These are phyloP conservation scores for Farysia itapuensis DNA, from an alignment of 1,284 basidiomycete species.

Conservation along the genomic window DNA sequence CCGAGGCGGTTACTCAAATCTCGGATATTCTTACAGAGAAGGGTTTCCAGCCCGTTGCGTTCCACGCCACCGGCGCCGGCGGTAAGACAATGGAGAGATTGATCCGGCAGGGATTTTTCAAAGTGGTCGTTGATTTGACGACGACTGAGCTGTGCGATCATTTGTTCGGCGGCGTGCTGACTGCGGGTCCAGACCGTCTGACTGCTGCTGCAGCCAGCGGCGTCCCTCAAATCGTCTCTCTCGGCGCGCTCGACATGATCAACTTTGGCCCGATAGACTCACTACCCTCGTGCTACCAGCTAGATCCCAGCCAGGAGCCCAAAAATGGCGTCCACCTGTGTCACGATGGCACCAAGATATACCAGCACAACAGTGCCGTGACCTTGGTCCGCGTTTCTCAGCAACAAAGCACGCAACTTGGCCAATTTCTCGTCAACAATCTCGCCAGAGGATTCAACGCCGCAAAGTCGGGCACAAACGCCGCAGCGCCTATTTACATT, in stretches of 20 bases:
- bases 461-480: not conserved
- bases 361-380: slow-evolving; percentile 26
- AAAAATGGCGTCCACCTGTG: slow-evolving; percentile 12
- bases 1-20: slow-evolving; percentile 16
- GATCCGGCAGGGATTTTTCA: slow-evolving; percentile 21
- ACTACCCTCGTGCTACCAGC: slow-evolving; percentile 7
- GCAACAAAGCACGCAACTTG: not conserved
- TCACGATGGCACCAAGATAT: slow-evolving; percentile 9
- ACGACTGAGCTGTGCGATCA: slow-evolving; percentile 31
- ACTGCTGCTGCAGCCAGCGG: slow-evolving; percentile 13
- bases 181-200: slow-evolving; percentile 20
- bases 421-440: not conserved
- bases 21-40: slow-evolving; percentile 11
- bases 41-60: slow-evolving; percentile 28
- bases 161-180: slow-evolving; percentile 22
- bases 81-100: slow-evolving; percentile 30
- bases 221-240: slow-evolving; percentile 20
- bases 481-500: not conserved
- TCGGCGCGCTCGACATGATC: slow-evolving; percentile 36
- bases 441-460: not conserved
- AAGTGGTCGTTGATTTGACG: slow-evolving; percentile 27
- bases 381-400: slow-evolving; percentile 20
- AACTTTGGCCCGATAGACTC: slow-evolving; percentile 22
- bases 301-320: not conserved
- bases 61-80: slow-evolving; percentile 33